Percentiles rank a stretch among this genome's conserved stretches.
Evolutionary conservation across 2,329 filamentous ascomycete genomes (phyloP).

Genomic region (Scleromitrula shiraiana): DNA sequence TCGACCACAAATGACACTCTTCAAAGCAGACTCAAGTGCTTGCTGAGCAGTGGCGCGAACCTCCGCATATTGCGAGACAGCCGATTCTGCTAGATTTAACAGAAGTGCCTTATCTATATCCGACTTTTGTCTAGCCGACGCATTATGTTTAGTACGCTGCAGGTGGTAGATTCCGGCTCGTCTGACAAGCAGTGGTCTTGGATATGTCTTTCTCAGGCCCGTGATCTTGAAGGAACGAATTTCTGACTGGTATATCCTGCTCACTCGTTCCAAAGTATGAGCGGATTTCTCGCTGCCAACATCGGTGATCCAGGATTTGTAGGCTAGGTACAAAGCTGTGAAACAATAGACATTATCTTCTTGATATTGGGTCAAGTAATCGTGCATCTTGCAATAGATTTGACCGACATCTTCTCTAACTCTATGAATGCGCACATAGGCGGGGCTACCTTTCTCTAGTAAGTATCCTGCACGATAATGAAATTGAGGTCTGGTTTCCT

Average conservation of each 20-base stretch:
- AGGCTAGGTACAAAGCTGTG: constrained; percentile 84
- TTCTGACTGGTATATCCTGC: constrained; percentile 76
- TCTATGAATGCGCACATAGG: constrained; percentile 71
- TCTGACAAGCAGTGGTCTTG: constrained; percentile 82
- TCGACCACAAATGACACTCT: constrained; percentile 80
- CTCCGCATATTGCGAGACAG: constrained; percentile 86
- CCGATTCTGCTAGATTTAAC: constrained; percentile 81
- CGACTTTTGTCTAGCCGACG: constrained; percentile 77
- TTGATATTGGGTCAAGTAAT: constrained; percentile 73
- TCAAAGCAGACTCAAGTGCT: constrained; percentile 86
- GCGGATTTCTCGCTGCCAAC: constrained; percentile 94
- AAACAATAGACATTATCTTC: constrained; percentile 96
- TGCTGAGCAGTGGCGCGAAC: constrained; percentile 90
- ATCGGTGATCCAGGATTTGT: constrained; percentile 94
- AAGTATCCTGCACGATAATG: constrained; percentile 83
- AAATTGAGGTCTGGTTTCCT: constrained; percentile 78
- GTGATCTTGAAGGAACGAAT: constrained; percentile 91
- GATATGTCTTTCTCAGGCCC: constrained; percentile 85
- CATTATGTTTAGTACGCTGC: constrained; percentile 89
- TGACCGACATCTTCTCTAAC: constrained; percentile 74
- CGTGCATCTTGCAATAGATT: constrained; percentile 74
- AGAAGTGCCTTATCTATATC: constrained; percentile 81
- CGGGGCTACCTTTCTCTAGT: constrained; percentile 52
- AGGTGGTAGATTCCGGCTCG: constrained; percentile 92
- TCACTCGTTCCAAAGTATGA: constrained; percentile 82